Evolutionary conservation across 345 rosid genomes (phyloP).

Genomic region (Sisymbrium altissimum): DNA sequence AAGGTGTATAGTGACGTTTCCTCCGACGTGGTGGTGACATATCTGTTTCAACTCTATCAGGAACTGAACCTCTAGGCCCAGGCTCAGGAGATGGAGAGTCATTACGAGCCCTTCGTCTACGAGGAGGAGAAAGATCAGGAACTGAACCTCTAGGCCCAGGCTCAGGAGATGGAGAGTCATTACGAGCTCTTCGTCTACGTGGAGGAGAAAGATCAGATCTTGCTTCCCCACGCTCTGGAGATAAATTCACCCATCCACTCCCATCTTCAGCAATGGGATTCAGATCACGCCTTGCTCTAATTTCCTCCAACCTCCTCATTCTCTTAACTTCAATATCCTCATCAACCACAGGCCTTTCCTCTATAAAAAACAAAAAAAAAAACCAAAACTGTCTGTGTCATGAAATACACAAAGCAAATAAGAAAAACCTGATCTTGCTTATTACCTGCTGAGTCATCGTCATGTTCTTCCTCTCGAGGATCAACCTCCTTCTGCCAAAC

Average conservation of each 20-base stretch:
- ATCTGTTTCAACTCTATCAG: conserved; percentile 42
- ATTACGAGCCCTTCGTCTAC: conserved; percentile 43
- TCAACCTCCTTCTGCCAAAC: conserved; percentile 82
- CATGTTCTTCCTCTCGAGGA: conserved; percentile 53
- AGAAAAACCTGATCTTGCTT: background rate
- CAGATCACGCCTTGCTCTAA: conserved; percentile 54
- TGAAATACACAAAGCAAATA: background rate
- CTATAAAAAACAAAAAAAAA: conserved; percentile 40
- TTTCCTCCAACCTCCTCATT: conserved; percentile 71
- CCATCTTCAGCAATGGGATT: conserved; percentile 89
- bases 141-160: conserved; percentile 24
- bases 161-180: conserved; percentile 65
- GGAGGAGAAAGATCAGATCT: conserved; percentile 68
- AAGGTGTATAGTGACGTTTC: conserved; percentile 41
- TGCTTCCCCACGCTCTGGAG: conserved; percentile 32
- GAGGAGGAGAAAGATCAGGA: conserved; percentile 68
- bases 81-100: conserved; percentile 64
- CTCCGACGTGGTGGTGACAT: conserved; percentile 49
- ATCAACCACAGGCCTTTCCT: conserved; percentile 73
- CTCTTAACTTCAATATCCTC: conserved; percentile 92
- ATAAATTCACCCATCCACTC: conserved; percentile 81
- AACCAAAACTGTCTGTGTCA: background rate
- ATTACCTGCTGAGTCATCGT: conserved; percentile 70
- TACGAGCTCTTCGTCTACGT: conserved; percentile 41
- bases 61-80: conserved; percentile 16